phyloP scores from a whole-genome alignment of 2,329 filamentous ascomycete genomes.

The Thielaviopsis euricoi region DNA sequence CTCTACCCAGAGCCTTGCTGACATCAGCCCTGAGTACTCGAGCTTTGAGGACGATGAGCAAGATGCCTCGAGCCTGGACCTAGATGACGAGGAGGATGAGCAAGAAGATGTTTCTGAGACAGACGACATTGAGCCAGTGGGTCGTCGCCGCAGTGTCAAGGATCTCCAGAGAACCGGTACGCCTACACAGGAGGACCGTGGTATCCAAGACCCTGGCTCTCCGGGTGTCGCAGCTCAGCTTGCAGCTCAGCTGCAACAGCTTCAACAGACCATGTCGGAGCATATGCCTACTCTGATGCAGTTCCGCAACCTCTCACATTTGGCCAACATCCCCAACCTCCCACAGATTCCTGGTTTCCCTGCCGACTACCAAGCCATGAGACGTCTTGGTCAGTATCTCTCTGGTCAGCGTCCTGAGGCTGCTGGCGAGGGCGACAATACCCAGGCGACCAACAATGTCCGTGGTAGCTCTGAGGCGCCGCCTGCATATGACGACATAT shows the following conservation, averaged over 20 bases:
- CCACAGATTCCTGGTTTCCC: slow-evolving; percentile 44
- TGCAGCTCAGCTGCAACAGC: slow-evolving; percentile 55
- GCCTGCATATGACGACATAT: slow-evolving; percentile 68
- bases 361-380: slow-evolving; percentile 59
- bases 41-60: slow-evolving; percentile 28
- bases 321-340: slow-evolving; percentile 34
- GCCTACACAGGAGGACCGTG: neutral
- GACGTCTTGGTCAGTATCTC: slow-evolving; percentile 55
- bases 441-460: neutral
- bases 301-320: slow-evolving; percentile 33
- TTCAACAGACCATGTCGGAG: slow-evolving; percentile 54
- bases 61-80: slow-evolving; percentile 22
- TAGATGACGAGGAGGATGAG: slow-evolving; percentile 24
- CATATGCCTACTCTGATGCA: slow-evolving; percentile 32
- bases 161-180: slow-evolving; percentile 3
- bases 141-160: neutral
- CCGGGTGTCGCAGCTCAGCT: slow-evolving; percentile 59
- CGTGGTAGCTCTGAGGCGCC: slow-evolving; percentile 29
- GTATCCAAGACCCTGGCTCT: slow-evolving; percentile 13
- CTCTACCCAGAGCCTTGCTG: neutral
- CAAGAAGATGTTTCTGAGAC: slow-evolving; percentile 5
- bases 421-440: slow-evolving; percentile 19
- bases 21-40: slow-evolving; percentile 24
- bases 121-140: neutral
- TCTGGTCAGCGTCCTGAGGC: slow-evolving; percentile 43